These are phyloP conservation scores for Urostyla sp. DNA, from an alignment of 73 alveolate genomes.

Conservation along the genomic window DNA sequence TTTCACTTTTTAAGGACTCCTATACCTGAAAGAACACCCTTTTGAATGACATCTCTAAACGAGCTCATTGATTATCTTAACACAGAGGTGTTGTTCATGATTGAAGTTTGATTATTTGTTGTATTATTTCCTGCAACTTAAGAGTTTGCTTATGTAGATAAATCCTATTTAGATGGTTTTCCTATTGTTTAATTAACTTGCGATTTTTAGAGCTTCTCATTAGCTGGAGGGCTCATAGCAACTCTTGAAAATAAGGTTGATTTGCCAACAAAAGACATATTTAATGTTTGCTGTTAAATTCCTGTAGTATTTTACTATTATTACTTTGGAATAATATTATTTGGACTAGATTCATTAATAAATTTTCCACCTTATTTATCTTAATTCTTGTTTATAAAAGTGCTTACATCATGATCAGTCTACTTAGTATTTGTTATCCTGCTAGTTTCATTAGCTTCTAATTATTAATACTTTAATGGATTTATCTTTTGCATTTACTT, in stretches of 20 bases:
- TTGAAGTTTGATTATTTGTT: slow-evolving; percentile 15
- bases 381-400: no score
- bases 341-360: no score
- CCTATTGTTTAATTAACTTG: neutral
- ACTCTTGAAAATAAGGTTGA: slow-evolving; percentile 39
- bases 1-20: slow-evolving; percentile 46
- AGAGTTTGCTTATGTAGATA: neutral
- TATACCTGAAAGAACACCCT: slow-evolving; percentile 44
- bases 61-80: slow-evolving; percentile 5
- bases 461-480: neutral
- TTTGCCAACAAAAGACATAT: slow-evolving; percentile 37
- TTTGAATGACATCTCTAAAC: slow-evolving; percentile 21
- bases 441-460: neutral
- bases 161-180: no score
- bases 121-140: neutral
- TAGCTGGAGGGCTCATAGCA: slow-evolving; percentile 43
- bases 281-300: no score
- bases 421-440: slow-evolving; percentile 6
- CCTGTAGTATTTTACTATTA: no score
- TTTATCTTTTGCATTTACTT: neutral
- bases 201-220: neutral
- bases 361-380: no score
- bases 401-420: slow-evolving; percentile 12
- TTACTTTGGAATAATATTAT: no score
- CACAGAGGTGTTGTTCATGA: neutral